Evolutionary conservation across 352 stramenopile species (phyloP).

Genomic region (Pelagophyceae sp.): DNA sequence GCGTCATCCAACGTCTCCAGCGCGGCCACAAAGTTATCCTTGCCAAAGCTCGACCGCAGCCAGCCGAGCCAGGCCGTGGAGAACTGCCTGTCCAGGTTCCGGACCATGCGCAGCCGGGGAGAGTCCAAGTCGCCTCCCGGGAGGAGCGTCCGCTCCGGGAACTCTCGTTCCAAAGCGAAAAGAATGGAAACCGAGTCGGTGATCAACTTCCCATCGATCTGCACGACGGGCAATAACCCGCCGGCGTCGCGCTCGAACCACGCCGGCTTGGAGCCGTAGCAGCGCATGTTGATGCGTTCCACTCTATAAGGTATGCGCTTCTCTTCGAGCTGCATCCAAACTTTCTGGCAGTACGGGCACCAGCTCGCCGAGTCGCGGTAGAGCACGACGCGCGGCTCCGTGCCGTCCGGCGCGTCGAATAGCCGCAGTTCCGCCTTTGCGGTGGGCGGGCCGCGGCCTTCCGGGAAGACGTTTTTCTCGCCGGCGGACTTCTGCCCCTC

Average conservation of each 20-base stretch:
- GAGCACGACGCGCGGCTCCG: conserved; percentile 53
- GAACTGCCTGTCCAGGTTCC: conserved; percentile 45
- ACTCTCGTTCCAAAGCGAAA: conserved; percentile 31
- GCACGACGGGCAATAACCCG: conserved; percentile 34
- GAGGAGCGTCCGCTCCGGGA: conserved; percentile 7
- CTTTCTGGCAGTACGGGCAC: conserved; percentile 72
- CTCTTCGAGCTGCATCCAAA: conserved; percentile 65
- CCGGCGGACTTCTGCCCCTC: not conserved
- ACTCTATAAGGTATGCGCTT: conserved; percentile 64
- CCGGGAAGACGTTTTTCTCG: not conserved
- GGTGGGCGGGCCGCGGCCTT: not conserved
- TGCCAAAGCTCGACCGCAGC: conserved; percentile 31
- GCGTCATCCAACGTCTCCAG: conserved; percentile 48
- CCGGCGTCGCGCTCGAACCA: conserved; percentile 30
- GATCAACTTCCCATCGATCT: conserved; percentile 38
- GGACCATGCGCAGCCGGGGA: conserved; percentile 32
- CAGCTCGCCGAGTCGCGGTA: conserved; percentile 61
- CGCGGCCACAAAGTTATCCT: conserved; percentile 38
- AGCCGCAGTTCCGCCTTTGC: conserved; percentile 34
- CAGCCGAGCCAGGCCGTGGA: conserved; percentile 58
- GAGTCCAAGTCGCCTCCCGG: not conserved
- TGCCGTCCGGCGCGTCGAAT: conserved; percentile 47
- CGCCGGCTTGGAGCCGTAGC: conserved; percentile 48
- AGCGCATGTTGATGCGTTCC: conserved; percentile 65
- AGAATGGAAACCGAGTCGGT: conserved; percentile 40